These are phyloP conservation scores for Trifolium repens DNA, from an alignment of 306 rosid species.

Conservation along the genomic window DNA sequence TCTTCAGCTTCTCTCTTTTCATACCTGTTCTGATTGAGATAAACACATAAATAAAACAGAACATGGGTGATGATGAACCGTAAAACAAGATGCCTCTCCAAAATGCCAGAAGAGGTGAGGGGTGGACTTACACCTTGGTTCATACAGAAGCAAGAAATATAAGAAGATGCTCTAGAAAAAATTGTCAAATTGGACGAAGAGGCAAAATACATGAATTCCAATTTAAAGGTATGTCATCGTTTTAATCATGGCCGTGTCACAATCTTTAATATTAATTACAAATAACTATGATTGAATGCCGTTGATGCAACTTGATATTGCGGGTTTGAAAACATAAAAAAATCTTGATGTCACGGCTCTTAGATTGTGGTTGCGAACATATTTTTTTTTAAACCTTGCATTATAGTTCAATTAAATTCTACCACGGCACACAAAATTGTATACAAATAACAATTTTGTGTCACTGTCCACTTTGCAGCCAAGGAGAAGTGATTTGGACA, in stretches of 20 bases:
- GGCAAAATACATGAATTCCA: constrained; percentile 65
- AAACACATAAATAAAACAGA: constrained; percentile 54
- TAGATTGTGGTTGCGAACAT: background rate
- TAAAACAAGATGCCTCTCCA: constrained; percentile 88
- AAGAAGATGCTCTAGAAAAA: constrained; percentile 68
- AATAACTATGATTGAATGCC: background rate
- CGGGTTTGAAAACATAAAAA: background rate
- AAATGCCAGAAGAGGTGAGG: constrained; percentile 91
- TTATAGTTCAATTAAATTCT: background rate
- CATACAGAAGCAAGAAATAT: constrained; percentile 73
- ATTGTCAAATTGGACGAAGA: constrained; percentile 72
- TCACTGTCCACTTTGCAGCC: constrained; percentile 57
- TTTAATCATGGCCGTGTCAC: background rate
- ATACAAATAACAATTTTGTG: constrained; percentile 40
- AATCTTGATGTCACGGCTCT: background rate
- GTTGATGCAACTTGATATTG: no score
- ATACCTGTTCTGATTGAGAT: constrained; percentile 32
- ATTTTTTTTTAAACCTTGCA: background rate
- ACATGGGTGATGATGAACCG: constrained; percentile 99
- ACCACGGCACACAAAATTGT: constrained; percentile 11
- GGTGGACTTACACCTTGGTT: constrained; percentile 88
- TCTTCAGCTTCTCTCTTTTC: background rate
- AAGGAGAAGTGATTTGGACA: constrained; percentile 88
- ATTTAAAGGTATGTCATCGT: constrained; percentile 54
- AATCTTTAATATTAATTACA: background rate